Base-by-base conservation (phyloP, 768 basidiomycete genomes). In the Tubosaeta brunneosetosa region DNA sequence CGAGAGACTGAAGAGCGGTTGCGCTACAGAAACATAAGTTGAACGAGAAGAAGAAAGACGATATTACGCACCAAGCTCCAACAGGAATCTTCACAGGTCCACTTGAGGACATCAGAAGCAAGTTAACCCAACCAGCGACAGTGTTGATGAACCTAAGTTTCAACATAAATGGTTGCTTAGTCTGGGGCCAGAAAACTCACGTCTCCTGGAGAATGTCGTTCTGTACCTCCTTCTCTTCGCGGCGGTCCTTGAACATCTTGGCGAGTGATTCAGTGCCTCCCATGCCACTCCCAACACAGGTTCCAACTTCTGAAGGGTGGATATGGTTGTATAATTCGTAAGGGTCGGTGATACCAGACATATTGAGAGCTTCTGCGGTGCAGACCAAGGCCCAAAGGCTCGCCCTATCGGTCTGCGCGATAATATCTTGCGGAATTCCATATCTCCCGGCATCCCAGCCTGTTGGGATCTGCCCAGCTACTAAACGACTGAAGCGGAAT, bases 11-110 rank as follows among this genome's bases (percentile, higher is more conserved):
- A 27, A 99, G 79, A 26, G 95, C 97, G 13, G 97, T 99, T 25
- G 97, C 97, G 63, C 91, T 92, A 58, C 4, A 50, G 37, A 47
- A 44, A 17, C 37, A 51, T 47, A 44, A 61, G 50, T 32, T 22
- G 41, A 33, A 47, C 6, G 26, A 43, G 44, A 45, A 14, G n/a
- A 4, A 17, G 4, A 25, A 34, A 22, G 22, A 49, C 4, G 14
- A 40, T 40, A 25, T 1, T 3, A 68, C 84, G 63, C 66, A 92
- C 91, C 97, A 99, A 54, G 97, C 97, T 53, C 97, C 97, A 54
- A 99, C 97, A 48, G 97, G 97, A 62, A 98, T 97, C 77, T 99
- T 99, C 70, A 99, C 89, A 3, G 97, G 97, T 42, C 97, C 97
- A 61, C 90, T 91, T 2, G 97, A 95, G 0, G 97, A 99, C 71